phyloP scores from a whole-genome alignment of 2,329 filamentous ascomycete genomes.

The Clonostachys rosea region DNA sequence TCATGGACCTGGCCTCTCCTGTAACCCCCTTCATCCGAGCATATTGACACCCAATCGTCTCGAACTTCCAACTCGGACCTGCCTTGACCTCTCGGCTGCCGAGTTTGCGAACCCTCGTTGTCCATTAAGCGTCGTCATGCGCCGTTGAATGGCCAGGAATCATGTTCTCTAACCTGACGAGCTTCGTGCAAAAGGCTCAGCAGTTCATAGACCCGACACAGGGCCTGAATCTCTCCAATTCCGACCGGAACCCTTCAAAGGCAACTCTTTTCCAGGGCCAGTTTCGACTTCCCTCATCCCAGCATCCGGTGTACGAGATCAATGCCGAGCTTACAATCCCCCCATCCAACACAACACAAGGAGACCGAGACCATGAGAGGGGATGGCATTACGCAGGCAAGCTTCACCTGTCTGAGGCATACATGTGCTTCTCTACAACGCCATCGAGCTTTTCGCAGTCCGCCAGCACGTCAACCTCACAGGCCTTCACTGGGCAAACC shows the following conservation, averaged over 20 bases:
- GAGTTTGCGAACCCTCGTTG: constrained; percentile 1
- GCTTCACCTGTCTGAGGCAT: constrained; percentile 89
- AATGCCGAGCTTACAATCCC: constrained; percentile 90
- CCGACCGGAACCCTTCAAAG: constrained; percentile 83
- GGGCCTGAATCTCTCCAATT: constrained; percentile 65
- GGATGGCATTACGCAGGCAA: constrained; percentile 90
- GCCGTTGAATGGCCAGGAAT: constrained; percentile 26
- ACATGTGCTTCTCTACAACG: constrained; percentile 94
- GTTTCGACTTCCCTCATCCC: constrained; percentile 88
- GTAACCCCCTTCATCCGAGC: background rate
- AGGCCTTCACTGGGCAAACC: constrained; percentile 85
- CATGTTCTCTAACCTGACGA: constrained; percentile 63
- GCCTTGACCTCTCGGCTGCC: constrained; percentile 5
- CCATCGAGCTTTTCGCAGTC: constrained; percentile 80
- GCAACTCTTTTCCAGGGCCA: constrained; percentile 90
- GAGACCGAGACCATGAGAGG: constrained; percentile 65
- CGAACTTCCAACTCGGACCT: background rate
- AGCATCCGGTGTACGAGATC: constrained; percentile 94
- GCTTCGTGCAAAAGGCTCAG: constrained; percentile 92
- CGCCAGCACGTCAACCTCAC: constrained; percentile 74
- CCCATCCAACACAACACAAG: constrained; percentile 63
- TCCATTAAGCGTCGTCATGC: constrained; percentile 24
- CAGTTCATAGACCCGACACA: constrained; percentile 89
- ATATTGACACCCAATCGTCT: background rate
- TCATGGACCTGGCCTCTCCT: background rate